Conservation (phyloP, 164 flowering plant species). For the Santalum album region DNA sequence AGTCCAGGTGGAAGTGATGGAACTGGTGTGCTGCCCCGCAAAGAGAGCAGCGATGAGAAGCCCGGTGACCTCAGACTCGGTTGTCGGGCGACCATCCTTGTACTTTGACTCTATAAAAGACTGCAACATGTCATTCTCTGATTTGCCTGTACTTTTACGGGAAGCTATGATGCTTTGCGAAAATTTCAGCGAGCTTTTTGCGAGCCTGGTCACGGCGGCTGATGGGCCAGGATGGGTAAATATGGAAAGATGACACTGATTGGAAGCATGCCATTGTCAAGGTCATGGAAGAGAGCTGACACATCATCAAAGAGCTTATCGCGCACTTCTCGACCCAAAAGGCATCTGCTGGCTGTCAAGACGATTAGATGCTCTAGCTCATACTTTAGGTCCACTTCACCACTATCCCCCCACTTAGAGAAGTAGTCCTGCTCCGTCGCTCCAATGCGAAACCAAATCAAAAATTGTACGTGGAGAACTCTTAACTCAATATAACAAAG, state of each 20-base stretch:
- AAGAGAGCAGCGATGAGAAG: conserved; percentile 95
- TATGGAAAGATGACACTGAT: conserved; percentile 88
- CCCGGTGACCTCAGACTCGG: conserved; percentile 83
- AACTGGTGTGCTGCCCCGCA: conserved; percentile 97
- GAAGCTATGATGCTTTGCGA: conserved; percentile 61
- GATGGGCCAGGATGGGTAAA: conserved; percentile 91
- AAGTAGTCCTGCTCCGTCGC: conserved; percentile 70
- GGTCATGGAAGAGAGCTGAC: conserved; percentile 92
- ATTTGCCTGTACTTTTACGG: conserved; percentile 49
- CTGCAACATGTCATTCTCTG: conserved; percentile 87
- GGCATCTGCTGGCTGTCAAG: conserved; percentile 92
- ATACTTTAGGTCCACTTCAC: conserved; percentile 87
- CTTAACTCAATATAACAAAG: too few relatives aligned
- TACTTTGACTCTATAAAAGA: conserved; percentile 86
- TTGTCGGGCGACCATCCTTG: conserved; percentile 90
- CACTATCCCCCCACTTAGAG: conserved; percentile 90
- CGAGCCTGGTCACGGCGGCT: conserved; percentile 86
- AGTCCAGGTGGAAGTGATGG: conserved; percentile 86
- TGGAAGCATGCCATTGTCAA: conserved; percentile 95
- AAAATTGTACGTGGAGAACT: neutral
- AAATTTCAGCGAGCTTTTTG: conserved; percentile 66
- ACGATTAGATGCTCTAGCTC: conserved; percentile 92
- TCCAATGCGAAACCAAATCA: conserved; percentile 3
- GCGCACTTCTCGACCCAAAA: conserved; percentile 87
- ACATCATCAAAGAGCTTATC: conserved; percentile 89